These are phyloP conservation scores for Lachnellula occidentalis DNA, from an alignment of 2,329 filamentous ascomycete genomes.

Conservation along the genomic window DNA sequence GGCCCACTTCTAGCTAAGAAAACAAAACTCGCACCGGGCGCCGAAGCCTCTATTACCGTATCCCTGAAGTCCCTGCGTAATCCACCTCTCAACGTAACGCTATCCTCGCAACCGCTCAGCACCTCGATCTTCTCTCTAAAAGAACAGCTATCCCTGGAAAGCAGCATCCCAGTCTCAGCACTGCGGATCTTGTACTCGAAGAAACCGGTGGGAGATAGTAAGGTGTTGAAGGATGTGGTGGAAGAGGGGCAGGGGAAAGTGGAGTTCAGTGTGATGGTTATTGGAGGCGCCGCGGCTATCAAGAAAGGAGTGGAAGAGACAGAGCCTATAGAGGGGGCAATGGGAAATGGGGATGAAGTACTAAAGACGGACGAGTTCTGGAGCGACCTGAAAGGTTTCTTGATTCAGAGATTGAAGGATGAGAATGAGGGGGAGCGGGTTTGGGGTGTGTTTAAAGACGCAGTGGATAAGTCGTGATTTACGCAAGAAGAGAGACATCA, in stretches of 20 bases:
- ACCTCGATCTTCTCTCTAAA: constrained; percentile 80
- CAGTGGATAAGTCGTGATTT: constrained; percentile 35
- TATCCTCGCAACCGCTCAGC: constrained; percentile 57
- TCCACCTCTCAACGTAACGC: constrained; percentile 60
- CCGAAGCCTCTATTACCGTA: constrained; percentile 51
- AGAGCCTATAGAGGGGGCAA: constrained; percentile 44
- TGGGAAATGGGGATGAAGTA: constrained; percentile 45
- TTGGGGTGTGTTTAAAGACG: constrained; percentile 61
- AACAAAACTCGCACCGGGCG: constrained; percentile 43
- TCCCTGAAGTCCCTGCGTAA: constrained; percentile 73
- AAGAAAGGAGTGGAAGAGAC: constrained; percentile 33
- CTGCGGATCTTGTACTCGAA: constrained; percentile 82
- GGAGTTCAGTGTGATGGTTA: constrained; percentile 84
- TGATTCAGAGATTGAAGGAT: constrained; percentile 74
- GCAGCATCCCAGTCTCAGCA: constrained; percentile 65
- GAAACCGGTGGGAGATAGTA: constrained; percentile 75
- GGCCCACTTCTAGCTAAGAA: constrained; percentile 48
- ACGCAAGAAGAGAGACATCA: neutral
- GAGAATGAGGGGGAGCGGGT: constrained; percentile 59
- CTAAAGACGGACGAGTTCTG: constrained; percentile 75
- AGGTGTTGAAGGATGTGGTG: constrained; percentile 69
- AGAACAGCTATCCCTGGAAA: constrained; percentile 56
- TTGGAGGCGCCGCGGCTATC: constrained; percentile 59
- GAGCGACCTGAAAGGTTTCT: constrained; percentile 74
- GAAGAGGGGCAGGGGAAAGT: constrained; percentile 49